Percentiles rank a stretch among this genome's conserved stretches.
phyloP scores from a whole-genome alignment of 2,329 filamentous ascomycete genomes.

The Dothidotthia symphoricarpi region DNA sequence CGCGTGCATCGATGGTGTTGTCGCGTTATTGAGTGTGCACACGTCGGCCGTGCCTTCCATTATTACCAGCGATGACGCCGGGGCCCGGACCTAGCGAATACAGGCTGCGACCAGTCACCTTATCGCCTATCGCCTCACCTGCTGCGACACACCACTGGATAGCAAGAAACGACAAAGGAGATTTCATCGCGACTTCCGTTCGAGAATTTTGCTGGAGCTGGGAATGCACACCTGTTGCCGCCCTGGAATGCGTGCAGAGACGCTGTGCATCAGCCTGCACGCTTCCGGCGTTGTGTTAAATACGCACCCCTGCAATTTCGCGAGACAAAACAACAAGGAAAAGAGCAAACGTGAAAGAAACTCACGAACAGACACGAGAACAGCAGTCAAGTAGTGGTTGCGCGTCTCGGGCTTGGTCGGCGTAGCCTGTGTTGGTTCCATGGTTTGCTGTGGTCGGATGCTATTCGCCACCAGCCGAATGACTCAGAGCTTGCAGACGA shows the following conservation, averaged over 20 bases:
- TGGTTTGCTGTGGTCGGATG: conserved; percentile 10
- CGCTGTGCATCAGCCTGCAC: conserved; percentile 18
- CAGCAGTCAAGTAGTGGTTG: too few relatives aligned
- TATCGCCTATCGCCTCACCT: conserved; percentile 19
- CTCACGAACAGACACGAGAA: conserved; percentile 11
- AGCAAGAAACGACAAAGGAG: conserved; percentile 13
- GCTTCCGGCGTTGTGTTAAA: conserved; percentile 11
- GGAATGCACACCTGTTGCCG: conserved; percentile 11
- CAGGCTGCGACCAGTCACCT: conserved; percentile 21
- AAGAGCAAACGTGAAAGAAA: conserved; percentile 4
- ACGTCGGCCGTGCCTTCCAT: conserved; percentile 3
- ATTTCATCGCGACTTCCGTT: conserved; percentile 12
- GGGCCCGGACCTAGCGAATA: conserved; percentile 11
- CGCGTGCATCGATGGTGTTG: conserved; percentile 1
- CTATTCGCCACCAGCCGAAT: conserved; percentile 18
- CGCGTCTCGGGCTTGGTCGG: not conserved
- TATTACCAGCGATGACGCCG: conserved; percentile 24
- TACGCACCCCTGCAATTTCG: conserved; percentile 7
- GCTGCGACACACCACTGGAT: conserved; percentile 12
- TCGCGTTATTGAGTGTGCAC: conserved; percentile 5
- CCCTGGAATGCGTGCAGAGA: conserved; percentile 22
- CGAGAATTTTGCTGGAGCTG: conserved; percentile 1
- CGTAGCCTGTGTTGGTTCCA: conserved; percentile 9
- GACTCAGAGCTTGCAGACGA: conserved; percentile 21
- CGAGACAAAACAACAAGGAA: conserved; percentile 11